Conservation (phyloP, 495 filamentous ascomycete species). For the Penicillium turbatum region DNA sequence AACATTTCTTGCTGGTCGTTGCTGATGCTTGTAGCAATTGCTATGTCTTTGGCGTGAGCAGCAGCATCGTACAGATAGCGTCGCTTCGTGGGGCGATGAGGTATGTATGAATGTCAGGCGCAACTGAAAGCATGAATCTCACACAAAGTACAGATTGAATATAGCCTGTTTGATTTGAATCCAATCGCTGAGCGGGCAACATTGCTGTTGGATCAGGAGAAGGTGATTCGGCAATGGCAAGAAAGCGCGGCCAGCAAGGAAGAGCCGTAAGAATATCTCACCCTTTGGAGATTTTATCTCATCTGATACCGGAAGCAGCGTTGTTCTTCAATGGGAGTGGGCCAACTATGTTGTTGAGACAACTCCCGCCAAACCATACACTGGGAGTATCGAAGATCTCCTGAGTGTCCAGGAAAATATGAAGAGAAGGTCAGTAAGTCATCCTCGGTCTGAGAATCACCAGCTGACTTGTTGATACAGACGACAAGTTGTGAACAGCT, state of each 20-base stretch:
- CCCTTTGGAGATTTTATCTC: neutral
- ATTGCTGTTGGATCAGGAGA: constrained; percentile 4
- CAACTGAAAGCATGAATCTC: too few species aligned
- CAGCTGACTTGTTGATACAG: neutral
- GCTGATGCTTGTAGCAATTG: constrained; percentile 1
- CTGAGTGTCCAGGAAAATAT: constrained; percentile 1
- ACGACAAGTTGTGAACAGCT: constrained; percentile 6
- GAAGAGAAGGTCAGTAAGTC: constrained; percentile 1
- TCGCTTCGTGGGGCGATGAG: constrained; percentile 3
- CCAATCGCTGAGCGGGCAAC: neutral
- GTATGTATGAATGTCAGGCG: neutral
- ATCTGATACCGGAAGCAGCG: neutral
- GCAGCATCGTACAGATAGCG: neutral
- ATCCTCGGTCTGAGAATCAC: too few species aligned
- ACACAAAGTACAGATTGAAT: neutral
- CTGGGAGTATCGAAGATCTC: neutral
- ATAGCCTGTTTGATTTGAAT: neutral
- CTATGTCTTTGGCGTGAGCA: neutral
- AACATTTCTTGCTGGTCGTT: neutral
- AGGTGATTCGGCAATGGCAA: neutral
- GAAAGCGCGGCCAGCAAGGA: neutral
- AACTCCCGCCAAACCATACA: constrained; percentile 10
- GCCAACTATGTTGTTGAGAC: constrained; percentile 12
- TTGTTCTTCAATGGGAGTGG: constrained; percentile 10
- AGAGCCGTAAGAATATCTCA: neutral